Evolutionary conservation across 345 rosid species (phyloP).

Genomic region (Camelina hispida): DNA sequence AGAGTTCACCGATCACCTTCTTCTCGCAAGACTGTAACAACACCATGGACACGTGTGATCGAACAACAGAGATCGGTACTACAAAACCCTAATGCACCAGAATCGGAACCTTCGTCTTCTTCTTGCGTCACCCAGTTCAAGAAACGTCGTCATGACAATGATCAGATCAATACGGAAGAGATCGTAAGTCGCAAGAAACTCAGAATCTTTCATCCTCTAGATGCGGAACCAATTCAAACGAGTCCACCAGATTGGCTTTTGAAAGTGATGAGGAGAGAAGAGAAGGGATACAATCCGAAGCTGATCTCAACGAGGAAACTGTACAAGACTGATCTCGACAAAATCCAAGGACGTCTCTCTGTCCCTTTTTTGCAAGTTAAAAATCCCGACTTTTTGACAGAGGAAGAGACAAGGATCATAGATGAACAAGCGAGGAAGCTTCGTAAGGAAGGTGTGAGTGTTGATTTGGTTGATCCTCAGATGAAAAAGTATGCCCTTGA

Average conservation of each 20-base stretch:
- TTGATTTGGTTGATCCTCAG: conserved; percentile 24
- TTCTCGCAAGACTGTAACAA: neutral
- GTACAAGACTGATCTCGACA: neutral
- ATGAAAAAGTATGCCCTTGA: neutral
- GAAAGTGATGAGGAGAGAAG: neutral
- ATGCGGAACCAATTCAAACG: neutral
- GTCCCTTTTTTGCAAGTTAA: conserved; percentile 9
- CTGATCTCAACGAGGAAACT: neutral
- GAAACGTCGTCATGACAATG: neutral
- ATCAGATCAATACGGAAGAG: neutral
- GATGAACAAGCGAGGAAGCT: neutral
- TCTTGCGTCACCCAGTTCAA: neutral
- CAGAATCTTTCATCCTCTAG: neutral
- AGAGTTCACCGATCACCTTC: neutral
- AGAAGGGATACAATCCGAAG: conserved; percentile 1
- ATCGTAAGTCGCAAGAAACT: neutral
- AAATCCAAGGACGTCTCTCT: neutral
- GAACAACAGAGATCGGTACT: neutral
- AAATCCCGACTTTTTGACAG: neutral
- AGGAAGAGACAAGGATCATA: neutral
- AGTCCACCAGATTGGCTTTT: conserved; percentile 10
- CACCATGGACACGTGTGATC: neutral
- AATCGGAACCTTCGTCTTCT: conserved; percentile 1
- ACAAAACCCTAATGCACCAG: neutral
- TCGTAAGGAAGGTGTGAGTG: conserved; percentile 9